Percentiles rank a stretch among this genome's conserved stretches.
These are phyloP conservation scores for Nakazawaea sp. DNA, from an alignment of 805 yeast genomes.

Conservation along the genomic window DNA sequence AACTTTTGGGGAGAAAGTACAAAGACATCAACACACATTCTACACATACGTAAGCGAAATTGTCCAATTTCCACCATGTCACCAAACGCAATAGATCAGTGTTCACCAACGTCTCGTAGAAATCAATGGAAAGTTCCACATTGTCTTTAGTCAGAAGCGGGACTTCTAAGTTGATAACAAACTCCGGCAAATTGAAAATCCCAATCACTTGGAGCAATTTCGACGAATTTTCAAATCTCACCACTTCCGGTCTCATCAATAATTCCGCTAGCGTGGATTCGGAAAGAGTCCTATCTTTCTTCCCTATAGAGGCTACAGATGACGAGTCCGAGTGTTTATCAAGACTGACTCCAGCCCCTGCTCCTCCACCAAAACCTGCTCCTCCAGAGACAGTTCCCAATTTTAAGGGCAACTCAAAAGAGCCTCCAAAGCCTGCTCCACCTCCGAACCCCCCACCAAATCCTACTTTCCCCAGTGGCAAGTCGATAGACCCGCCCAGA, in stretches of 20 bases:
- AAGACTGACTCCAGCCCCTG: no score
- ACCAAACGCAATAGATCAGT: background rate
- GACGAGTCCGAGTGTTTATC: no score
- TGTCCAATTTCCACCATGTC: constrained; percentile 2
- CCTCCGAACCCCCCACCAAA: constrained; percentile 3
- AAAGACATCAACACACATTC: constrained; percentile 1
- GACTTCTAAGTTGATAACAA: constrained; percentile 1
- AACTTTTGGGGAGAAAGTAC: background rate
- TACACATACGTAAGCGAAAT: background rate
- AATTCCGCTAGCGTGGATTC: background rate
- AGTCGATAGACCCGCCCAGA: constrained; percentile 1
- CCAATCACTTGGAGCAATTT: constrained; percentile 5
- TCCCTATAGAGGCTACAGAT: background rate
- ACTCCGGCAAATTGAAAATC: constrained; percentile 5
- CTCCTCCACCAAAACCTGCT: no score
- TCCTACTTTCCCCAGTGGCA: constrained; percentile 5
- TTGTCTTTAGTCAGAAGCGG: background rate
- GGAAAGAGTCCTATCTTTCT: background rate
- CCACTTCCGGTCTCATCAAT: background rate
- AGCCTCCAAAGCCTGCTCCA: background rate
- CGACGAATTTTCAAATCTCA: no score
- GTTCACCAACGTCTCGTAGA: background rate
- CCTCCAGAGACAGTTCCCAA: no score
- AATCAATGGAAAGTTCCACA: background rate
- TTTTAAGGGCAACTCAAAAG: no score